These are phyloP conservation scores for Lecanicillium sp. DNA, from an alignment of 2,329 filamentous ascomycete genomes.

Conservation along the genomic window DNA sequence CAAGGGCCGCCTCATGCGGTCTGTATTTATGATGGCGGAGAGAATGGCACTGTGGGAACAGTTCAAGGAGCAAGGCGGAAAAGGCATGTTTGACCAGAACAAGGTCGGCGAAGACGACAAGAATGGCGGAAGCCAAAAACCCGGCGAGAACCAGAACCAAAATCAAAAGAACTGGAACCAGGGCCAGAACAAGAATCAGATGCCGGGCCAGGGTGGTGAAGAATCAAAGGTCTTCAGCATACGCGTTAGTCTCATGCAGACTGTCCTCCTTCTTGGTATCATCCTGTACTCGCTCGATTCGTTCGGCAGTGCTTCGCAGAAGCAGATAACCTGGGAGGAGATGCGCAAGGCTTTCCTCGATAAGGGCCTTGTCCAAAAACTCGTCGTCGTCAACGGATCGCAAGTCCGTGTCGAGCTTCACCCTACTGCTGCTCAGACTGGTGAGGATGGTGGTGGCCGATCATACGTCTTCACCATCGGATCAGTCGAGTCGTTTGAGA, in stretches of 20 bases:
- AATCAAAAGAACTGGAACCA: conserved; percentile 12
- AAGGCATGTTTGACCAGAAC: conserved; percentile 21
- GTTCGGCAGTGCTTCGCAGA: conserved; percentile 37
- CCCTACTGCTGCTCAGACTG: conserved; percentile 60
- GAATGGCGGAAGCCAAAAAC: neutral
- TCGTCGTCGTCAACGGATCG: conserved; percentile 67
- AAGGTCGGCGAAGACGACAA: conserved; percentile 14
- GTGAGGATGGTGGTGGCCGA: conserved; percentile 24
- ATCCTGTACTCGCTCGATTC: conserved; percentile 44
- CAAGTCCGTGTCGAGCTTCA: conserved; percentile 77
- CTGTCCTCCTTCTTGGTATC: conserved; percentile 41
- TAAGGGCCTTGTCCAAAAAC: conserved; percentile 90
- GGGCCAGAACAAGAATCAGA: conserved; percentile 13
- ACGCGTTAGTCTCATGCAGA: conserved; percentile 31
- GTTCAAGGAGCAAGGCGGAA: conserved; percentile 17
- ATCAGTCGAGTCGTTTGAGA: conserved; percentile 88
- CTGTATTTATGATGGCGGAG: conserved; percentile 31
- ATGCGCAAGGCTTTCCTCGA: conserved; percentile 89
- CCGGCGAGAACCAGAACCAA: conserved; percentile 6
- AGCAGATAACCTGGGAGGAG: conserved; percentile 96
- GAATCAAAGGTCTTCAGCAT: conserved; percentile 28
- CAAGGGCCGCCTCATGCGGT: conserved; percentile 32
- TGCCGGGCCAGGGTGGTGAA: conserved; percentile 21
- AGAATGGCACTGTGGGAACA: conserved; percentile 27
- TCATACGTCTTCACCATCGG: conserved; percentile 91